phyloP scores from a whole-genome alignment of 331 rosid genomes.

The Dryas integrifolia region DNA sequence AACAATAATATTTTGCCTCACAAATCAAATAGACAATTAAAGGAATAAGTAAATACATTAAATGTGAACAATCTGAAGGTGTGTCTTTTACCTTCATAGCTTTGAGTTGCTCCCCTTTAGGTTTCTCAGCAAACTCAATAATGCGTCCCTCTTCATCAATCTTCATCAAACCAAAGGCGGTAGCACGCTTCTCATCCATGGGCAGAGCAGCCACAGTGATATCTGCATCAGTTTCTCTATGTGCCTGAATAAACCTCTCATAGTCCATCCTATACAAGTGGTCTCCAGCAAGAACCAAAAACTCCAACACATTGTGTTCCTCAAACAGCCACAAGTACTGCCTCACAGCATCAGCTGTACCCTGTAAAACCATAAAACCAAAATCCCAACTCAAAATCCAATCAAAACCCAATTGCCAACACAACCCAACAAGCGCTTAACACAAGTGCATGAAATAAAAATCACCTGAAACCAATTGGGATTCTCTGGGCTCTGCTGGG shows the following conservation, averaged over 20 bases:
- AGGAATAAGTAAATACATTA: neutral
- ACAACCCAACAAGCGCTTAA: no score
- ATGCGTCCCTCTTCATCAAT: conserved; percentile 96
- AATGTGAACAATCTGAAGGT: neutral
- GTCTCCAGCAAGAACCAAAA: conserved; percentile 83
- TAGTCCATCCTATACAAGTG: conserved; percentile 97
- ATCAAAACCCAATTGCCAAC: conserved; percentile 1
- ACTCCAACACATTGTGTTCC: conserved; percentile 94
- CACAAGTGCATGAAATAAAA: neutral
- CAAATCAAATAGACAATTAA: neutral
- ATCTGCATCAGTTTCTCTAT: conserved; percentile 90
- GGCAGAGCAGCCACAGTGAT: conserved; percentile 98
- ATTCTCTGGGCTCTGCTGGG: conserved; percentile 98
- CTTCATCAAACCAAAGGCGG: conserved; percentile 95
- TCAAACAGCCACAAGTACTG: conserved; percentile 93
- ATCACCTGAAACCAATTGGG: conserved; percentile 98
- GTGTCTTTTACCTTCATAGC: conserved; percentile 66
- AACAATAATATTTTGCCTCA: neutral
- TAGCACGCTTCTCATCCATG: conserved; percentile 95
- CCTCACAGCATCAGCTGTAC: conserved; percentile 99
- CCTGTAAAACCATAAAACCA: conserved; percentile 36
- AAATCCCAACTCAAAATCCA: conserved; percentile 7
- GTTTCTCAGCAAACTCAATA: conserved; percentile 87
- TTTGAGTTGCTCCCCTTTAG: conserved; percentile 92
- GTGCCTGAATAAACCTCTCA: conserved; percentile 93